Conservation (phyloP, 768 basidiomycete species). For the Mycena haematopus region DNA sequence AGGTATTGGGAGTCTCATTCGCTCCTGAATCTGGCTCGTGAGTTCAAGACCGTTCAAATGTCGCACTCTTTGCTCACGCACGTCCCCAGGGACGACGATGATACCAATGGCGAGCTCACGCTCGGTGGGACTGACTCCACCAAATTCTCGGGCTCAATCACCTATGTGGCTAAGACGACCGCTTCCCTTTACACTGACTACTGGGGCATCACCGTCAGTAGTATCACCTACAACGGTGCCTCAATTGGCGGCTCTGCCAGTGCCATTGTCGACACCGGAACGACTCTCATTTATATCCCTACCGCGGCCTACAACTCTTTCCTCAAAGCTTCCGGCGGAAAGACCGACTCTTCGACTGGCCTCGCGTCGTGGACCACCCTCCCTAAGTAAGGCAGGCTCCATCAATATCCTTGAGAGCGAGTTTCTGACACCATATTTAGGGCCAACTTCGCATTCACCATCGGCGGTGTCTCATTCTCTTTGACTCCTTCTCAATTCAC, state of each 20-base stretch:
- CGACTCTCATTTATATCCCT: constrained; percentile 10
- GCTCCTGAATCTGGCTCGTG: not conserved
- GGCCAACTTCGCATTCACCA: constrained; percentile 4
- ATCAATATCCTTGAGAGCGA: too few species aligned
- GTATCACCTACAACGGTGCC: too few species aligned
- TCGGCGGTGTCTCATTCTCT: not conserved
- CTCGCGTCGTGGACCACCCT: not conserved
- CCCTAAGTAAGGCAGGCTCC: not conserved
- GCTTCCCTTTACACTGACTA: too few species aligned
- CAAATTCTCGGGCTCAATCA: not conserved
- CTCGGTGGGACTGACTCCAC: constrained; percentile 5
- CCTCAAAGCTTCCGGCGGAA: constrained; percentile 3
- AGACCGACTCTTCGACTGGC: not conserved
- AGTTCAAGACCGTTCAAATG: not conserved
- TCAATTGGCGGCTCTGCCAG: not conserved
- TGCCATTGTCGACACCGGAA: constrained; percentile 17
- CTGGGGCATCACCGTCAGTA: too few species aligned
- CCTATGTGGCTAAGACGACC: too few species aligned
- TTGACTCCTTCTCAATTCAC: constrained; percentile 9
- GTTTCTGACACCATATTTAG: not conserved
- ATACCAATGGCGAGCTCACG: constrained; percentile 12
- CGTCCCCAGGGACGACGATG: not conserved
- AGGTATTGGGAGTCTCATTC: not conserved
- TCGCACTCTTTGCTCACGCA: not conserved
- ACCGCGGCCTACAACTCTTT: constrained; percentile 6